phyloP scores from a whole-genome alignment of 257 asterid species.

The Fraxinus anomala region DNA sequence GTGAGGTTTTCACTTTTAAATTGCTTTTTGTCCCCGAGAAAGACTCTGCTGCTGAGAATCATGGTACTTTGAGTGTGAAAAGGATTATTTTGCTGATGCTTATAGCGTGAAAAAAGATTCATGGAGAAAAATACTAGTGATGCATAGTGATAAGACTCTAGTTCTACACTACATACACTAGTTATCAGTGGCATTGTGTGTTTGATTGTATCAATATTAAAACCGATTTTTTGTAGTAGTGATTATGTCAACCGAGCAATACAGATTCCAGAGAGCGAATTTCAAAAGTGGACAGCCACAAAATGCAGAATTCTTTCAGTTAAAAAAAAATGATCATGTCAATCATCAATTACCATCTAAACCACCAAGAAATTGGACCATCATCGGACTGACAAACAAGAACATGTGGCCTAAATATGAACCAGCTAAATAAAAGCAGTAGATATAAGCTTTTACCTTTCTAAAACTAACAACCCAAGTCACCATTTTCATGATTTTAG shows the following conservation, averaged over 20 bases:
- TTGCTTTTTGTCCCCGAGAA: too few species aligned
- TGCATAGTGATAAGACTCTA: too few species aligned
- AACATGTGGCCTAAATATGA: not conserved
- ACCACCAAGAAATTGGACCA: not conserved
- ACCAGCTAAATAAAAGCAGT: not conserved
- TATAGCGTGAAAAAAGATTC: too few species aligned
- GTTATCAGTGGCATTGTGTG: not conserved
- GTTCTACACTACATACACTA: too few species aligned
- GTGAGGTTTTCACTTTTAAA: too few species aligned
- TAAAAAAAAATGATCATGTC: not conserved
- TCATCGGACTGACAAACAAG: not conserved
- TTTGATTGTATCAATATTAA: not conserved
- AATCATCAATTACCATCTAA: not conserved
- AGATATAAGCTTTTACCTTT: not conserved
- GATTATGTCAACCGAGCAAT: not conserved
- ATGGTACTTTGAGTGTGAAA: not conserved
- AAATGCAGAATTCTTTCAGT: not conserved
- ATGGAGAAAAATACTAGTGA: too few species aligned
- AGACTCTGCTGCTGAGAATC: not conserved
- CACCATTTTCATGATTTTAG: constrained; percentile 18
- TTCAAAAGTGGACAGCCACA: not conserved
- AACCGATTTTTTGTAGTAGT: not conserved
- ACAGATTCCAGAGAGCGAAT: not conserved
- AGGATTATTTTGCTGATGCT: not conserved
- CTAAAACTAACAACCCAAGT: not conserved